A percentile compares a stretch with the other conserved stretches of the same genome.
Conservation (phyloP, 2,329 filamentous ascomycete species). For the Pyrenophora teres region DNA sequence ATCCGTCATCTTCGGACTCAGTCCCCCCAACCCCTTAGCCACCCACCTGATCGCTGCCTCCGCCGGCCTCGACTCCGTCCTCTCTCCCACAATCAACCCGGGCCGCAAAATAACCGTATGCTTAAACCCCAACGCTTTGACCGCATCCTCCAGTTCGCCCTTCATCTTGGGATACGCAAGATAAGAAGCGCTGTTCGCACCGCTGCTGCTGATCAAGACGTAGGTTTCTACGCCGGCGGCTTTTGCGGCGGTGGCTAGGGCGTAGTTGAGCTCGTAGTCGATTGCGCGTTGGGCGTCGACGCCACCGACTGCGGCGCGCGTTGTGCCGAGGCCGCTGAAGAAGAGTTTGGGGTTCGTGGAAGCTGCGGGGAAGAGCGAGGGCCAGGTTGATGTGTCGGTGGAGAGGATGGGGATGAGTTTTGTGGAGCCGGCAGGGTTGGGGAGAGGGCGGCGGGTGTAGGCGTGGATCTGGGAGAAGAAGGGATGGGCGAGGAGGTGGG, state of each 20-base stretch:
- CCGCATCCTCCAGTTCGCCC: constrained; percentile 79
- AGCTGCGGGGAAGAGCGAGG: constrained; percentile 57
- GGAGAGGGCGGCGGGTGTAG: constrained; percentile 69
- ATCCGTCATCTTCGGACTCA: constrained; percentile 60
- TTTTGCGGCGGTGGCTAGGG: constrained; percentile 75
- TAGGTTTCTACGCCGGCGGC: constrained; percentile 73
- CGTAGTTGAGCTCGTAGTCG: constrained; percentile 84
- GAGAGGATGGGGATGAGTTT: constrained; percentile 71
- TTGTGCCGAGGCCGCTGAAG: constrained; percentile 81
- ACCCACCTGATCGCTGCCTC: constrained; percentile 64
- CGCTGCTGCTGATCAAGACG: constrained; percentile 71
- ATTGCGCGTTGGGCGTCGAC: constrained; percentile 83
- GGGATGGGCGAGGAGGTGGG: constrained; percentile 60
- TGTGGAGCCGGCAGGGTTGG: constrained; percentile 52
- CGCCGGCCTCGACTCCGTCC: constrained; percentile 63
- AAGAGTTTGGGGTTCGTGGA: constrained; percentile 67
- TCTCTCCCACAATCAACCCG: constrained; percentile 73
- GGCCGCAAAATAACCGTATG: constrained; percentile 75
- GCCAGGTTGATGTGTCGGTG: constrained; percentile 70
- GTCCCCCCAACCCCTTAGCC: constrained; percentile 50
- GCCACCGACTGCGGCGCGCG: constrained; percentile 72
- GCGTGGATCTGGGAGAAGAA: constrained; percentile 62
- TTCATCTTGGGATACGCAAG: constrained; percentile 75
- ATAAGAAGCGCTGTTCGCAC: constrained; percentile 56
- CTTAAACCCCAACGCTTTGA: constrained; percentile 74